Evolutionary conservation across 2,329 filamentous ascomycete genomes (phyloP).

Genomic region (Dactylellina sp.): DNA sequence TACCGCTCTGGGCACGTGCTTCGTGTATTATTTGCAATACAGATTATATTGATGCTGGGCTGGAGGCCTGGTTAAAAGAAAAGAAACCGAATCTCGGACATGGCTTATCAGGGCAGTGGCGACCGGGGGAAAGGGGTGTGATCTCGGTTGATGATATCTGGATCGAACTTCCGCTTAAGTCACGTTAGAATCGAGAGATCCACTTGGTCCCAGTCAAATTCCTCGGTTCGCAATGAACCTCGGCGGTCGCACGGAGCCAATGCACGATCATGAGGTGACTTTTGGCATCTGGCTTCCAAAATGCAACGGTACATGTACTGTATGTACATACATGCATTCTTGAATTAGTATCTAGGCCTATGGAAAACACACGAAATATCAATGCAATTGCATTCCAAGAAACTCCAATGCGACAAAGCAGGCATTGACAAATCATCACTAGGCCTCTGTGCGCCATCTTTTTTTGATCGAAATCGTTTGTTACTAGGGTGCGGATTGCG

Average conservation of each 20-base stretch:
- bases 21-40: slow-evolving; percentile 12
- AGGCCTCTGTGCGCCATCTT: slow-evolving; percentile 11
- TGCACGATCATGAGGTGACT: slow-evolving; percentile 22
- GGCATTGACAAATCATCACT: slow-evolving; percentile 49
- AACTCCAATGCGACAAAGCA: slow-evolving; percentile 13
- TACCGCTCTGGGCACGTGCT: slow-evolving; percentile 4
- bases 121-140: slow-evolving; percentile 20
- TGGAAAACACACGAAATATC: background rate
- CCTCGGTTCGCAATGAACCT: slow-evolving; percentile 20
- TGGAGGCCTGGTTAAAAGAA: slow-evolving; percentile 35
- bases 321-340: too few relatives aligned
- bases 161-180: slow-evolving; percentile 45
- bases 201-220: slow-evolving; percentile 16
- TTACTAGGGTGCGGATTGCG: too few relatives aligned
- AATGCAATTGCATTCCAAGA: slow-evolving; percentile 4
- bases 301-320: too few relatives aligned
- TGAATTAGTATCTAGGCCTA: background rate
- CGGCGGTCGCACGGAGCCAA: slow-evolving; percentile 26
- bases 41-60: slow-evolving; percentile 1
- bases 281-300: slow-evolving; percentile 22
- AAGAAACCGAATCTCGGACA: slow-evolving; percentile 27
- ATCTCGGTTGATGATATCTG: slow-evolving; percentile 47
- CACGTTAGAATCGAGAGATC: slow-evolving; percentile 34
- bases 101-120: slow-evolving; percentile 55
- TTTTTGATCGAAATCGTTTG: background rate